A percentile compares a stretch with the other conserved stretches of the same genome.
Evolutionary conservation across 768 basidiomycete species (phyloP).

Genomic region (Mycena leptocephala): DNA sequence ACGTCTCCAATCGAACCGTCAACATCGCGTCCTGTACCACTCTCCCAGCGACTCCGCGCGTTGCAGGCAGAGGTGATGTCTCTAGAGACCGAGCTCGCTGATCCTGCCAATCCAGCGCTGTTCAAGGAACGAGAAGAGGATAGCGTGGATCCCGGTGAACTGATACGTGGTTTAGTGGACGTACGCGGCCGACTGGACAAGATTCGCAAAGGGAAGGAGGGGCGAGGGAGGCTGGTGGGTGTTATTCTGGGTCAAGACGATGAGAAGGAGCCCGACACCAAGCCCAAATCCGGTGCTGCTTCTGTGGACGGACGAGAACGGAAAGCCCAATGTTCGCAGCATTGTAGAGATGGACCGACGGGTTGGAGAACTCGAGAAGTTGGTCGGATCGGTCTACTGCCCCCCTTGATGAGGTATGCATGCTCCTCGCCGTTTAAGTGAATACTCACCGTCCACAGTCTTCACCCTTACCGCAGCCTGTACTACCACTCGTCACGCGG

Average conservation of each 20-base stretch:
- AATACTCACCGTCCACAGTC: constrained; percentile 56
- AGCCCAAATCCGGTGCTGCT: background rate
- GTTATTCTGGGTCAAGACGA: constrained; percentile 63
- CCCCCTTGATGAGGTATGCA: constrained; percentile 85
- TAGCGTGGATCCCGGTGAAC: constrained; percentile 79
- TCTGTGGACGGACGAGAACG: constrained; percentile 33
- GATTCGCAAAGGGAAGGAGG: constrained; percentile 77
- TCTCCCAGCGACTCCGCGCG: constrained; percentile 72
- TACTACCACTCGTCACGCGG: constrained; percentile 87
- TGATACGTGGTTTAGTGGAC: constrained; percentile 85
- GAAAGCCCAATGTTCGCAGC: constrained; percentile 60
- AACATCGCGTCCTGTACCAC: constrained; percentile 57
- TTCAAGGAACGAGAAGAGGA: constrained; percentile 73
- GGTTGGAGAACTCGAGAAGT: constrained; percentile 86
- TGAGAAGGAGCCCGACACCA: constrained; percentile 14
- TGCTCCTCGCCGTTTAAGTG: background rate
- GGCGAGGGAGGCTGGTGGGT: constrained; percentile 75
- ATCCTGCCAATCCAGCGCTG: constrained; percentile 82
- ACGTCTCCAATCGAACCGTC: constrained; percentile 56
- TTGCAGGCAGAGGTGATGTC: constrained; percentile 86
- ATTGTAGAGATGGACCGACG: constrained; percentile 88
- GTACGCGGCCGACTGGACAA: constrained; percentile 79
- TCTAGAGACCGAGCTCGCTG: constrained; percentile 87
- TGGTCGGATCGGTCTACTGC: constrained; percentile 89
- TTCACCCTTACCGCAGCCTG: constrained; percentile 82